phyloP scores from a whole-genome alignment of 805 yeast species.

The Monosporozyma aerobia region DNA sequence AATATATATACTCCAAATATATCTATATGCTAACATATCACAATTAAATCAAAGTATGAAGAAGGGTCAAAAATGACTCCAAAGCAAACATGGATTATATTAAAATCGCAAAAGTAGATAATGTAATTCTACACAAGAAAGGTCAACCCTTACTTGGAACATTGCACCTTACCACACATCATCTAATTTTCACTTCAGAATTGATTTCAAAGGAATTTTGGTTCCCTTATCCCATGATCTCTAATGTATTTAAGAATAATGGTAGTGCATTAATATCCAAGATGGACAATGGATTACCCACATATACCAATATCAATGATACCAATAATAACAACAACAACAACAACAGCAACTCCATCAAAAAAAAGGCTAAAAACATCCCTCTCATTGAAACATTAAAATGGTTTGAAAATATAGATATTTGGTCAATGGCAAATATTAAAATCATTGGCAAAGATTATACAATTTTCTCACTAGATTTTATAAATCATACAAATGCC shows the following conservation, averaged over 20 bases:
- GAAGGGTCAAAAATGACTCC: not conserved
- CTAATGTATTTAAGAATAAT: slow-evolving; percentile 46
- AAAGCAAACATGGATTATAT: slow-evolving; percentile 38
- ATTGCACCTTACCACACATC: slow-evolving; percentile 66
- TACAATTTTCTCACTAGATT: slow-evolving; percentile 69
- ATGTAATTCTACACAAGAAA: slow-evolving; percentile 47
- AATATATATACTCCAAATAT: not conserved
- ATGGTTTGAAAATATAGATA: slow-evolving; percentile 22
- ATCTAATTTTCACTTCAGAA: slow-evolving; percentile 46
- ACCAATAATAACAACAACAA: not conserved
- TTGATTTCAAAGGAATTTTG: slow-evolving; percentile 57
- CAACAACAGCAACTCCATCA: not conserved
- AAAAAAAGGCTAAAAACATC: not conserved
- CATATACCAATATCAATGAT: not conserved
- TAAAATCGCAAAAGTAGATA: slow-evolving; percentile 43
- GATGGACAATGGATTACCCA: slow-evolving; percentile 2
- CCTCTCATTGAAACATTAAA: not conserved
- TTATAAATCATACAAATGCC: slow-evolving; percentile 48
- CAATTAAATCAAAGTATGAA: too few relatives aligned
- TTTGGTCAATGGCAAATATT: slow-evolving; percentile 41
- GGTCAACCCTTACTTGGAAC: slow-evolving; percentile 51
- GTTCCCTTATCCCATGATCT: slow-evolving; percentile 84
- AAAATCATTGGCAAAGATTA: slow-evolving; percentile 55
- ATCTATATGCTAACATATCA: not conserved
- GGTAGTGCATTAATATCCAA: slow-evolving; percentile 37